phyloP scores from a whole-genome alignment of 352 stramenopile genomes.

The Phytophthora ramorum region DNA sequence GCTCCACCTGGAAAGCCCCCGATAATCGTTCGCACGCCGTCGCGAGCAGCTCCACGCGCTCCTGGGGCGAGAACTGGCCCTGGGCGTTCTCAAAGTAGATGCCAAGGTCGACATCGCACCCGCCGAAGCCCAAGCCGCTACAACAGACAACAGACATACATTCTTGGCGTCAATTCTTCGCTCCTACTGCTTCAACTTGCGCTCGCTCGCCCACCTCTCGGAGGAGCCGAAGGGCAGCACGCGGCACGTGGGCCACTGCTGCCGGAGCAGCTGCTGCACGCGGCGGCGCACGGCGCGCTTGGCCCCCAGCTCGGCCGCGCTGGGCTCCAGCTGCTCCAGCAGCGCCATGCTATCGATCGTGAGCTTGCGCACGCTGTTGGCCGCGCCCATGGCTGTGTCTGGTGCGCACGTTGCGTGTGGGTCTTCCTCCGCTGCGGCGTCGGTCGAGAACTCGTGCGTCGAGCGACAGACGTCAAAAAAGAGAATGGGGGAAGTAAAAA shows the following conservation, averaged over 20 bases:
- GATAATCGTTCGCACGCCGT: conserved; percentile 52
- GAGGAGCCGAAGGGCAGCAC: conserved; percentile 82
- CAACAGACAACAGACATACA: conserved; percentile 16
- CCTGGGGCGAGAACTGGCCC: conserved; percentile 59
- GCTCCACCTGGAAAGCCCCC: conserved; percentile 58
- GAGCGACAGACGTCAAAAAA: background rate
- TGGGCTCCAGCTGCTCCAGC: conserved; percentile 86
- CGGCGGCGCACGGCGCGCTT: conserved; percentile 55
- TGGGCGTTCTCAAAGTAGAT: conserved; percentile 84
- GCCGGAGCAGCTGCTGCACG: conserved; percentile 61
- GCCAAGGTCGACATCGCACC: conserved; percentile 82
- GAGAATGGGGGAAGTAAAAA: background rate
- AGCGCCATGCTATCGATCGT: conserved; percentile 82
- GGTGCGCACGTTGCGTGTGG: no score
- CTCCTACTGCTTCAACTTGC: background rate
- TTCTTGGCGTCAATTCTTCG: conserved; percentile 1
- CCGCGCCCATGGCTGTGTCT: conserved; percentile 65
- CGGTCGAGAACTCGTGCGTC: background rate
- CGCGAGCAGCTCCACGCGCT: conserved; percentile 66
- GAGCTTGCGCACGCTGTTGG: conserved; percentile 82
- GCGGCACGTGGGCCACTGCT: conserved; percentile 66
- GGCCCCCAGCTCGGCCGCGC: conserved; percentile 48
- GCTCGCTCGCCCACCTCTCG: conserved; percentile 54
- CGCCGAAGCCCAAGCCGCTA: conserved; percentile 77
- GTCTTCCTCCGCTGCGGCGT: no score